Conservation (phyloP, 1,139 yeast species). For the Debaryomyces psychrophilus region DNA sequence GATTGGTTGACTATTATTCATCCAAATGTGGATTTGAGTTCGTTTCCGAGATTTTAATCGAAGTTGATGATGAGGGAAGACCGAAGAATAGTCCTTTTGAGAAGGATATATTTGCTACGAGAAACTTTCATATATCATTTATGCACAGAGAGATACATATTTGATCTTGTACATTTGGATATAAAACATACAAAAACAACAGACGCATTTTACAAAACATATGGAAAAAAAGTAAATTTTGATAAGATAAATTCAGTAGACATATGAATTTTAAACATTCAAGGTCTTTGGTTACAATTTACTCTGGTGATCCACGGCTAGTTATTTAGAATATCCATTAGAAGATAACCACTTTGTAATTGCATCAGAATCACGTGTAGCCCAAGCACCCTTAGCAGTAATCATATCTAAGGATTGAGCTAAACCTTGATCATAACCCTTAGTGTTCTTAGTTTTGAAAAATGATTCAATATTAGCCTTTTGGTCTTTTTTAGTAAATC, state of each 20-base stretch:
- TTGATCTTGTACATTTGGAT: background rate
- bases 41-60: slow-evolving; percentile 24
- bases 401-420: slow-evolving; percentile 73
- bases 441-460: slow-evolving; percentile 63
- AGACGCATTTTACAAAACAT: background rate
- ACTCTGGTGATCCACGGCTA: slow-evolving; percentile 7
- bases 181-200: background rate
- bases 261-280: no score
- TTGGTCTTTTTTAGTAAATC: slow-evolving; percentile 65
- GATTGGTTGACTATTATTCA: slow-evolving; percentile 48
- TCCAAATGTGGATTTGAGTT: slow-evolving; percentile 42
- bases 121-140: slow-evolving; percentile 39
- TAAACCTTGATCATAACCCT: slow-evolving; percentile 74
- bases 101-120: slow-evolving; percentile 32
- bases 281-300: slow-evolving; percentile 3
- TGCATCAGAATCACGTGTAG: slow-evolving; percentile 58
- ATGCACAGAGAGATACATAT: slow-evolving; percentile 24
- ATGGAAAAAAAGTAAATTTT: background rate
- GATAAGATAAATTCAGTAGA: no score
- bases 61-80: slow-evolving; percentile 17
- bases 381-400: slow-evolving; percentile 65
- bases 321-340: slow-evolving; percentile 42
- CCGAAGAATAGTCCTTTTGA: slow-evolving; percentile 27
- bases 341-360: slow-evolving; percentile 57
- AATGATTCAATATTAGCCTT: slow-evolving; percentile 60